These are phyloP conservation scores for Phytophthora hibernalis DNA, from an alignment of 352 stramenopile genomes.

Conservation along the genomic window DNA sequence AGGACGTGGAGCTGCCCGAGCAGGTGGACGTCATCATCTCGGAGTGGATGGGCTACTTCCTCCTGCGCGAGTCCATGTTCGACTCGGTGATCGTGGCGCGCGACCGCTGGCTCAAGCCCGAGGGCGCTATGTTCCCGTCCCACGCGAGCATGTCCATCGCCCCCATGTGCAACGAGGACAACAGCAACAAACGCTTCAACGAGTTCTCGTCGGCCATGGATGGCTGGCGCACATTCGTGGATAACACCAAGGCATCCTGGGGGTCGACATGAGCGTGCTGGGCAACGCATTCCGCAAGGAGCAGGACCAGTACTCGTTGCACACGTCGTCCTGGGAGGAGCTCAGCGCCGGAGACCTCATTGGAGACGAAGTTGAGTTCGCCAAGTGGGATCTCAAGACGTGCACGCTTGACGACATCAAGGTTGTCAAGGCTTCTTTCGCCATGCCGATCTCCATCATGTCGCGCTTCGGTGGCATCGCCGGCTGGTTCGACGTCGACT, in stretches of 20 bases:
- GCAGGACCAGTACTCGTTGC: slow-evolving; percentile 89
- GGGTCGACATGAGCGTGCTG: slow-evolving; percentile 98
- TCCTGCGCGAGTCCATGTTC: slow-evolving; percentile 99
- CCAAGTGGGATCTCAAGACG: slow-evolving; percentile 82
- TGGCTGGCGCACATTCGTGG: slow-evolving; percentile 86
- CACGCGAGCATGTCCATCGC: slow-evolving; percentile 98
- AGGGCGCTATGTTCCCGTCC: slow-evolving; percentile 98
- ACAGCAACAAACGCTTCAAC: slow-evolving; percentile 85
- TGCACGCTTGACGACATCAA: slow-evolving; percentile 89
- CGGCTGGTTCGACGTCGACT: slow-evolving; percentile 99
- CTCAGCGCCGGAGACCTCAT: slow-evolving; percentile 81
- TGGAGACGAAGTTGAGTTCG: slow-evolving; percentile 85
- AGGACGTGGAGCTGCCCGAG: slow-evolving; percentile 97
- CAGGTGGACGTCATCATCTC: slow-evolving; percentile 99
- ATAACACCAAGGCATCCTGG: slow-evolving; percentile 94
- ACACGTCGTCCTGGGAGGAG: slow-evolving; percentile 87
- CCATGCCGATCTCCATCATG: slow-evolving; percentile 89
- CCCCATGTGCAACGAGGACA: slow-evolving; percentile 95
- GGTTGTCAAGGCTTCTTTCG: slow-evolving; percentile 70
- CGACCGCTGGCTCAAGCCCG: slow-evolving; percentile 97
- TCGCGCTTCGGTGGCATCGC: slow-evolving; percentile 94
- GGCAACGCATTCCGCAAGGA: slow-evolving; percentile 87
- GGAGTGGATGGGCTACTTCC: slow-evolving; percentile 99
- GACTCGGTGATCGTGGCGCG: slow-evolving; percentile 97
- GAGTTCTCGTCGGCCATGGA: slow-evolving; percentile 90